Base-by-base conservation (phyloP, 2,329 filamentous ascomycete genomes). In the Arthroderma sp. region DNA sequence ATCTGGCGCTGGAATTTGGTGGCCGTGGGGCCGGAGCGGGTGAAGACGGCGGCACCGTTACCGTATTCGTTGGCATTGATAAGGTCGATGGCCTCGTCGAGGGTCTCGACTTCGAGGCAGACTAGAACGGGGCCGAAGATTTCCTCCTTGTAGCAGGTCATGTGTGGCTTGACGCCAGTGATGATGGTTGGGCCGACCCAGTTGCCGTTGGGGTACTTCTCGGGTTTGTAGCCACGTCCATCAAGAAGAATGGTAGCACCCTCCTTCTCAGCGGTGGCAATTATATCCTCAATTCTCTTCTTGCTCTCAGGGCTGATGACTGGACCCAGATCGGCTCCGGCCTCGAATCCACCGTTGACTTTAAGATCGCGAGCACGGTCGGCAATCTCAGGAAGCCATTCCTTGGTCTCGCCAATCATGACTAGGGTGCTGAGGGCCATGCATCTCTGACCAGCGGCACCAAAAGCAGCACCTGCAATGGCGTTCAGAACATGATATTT, bases 11-110 rank as follows among this genome's bases (percentile, higher is more conserved):
- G 81, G 78, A 85, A 85, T 55, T 74, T 72, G 8, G 76, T 76
- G 19, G 82, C 82, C 2, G 80, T 83, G 15, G 80, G 73, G 49
- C 82, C 82, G 17, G 77, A 81, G 61, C 77, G 73, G 6, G 82
- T 85, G 74, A 85, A 85, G 73, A 85, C 80, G 59, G 81, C 80
- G 17, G 81, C 81, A 56, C 82, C 82, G 71, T 85, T 85, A 59
- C 82, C 82, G 70, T 85, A 85, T 64, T 82, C 80, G 70, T 85
- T 85, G 49, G 73, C 75, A 68, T 85, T 85, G 74, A 84, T 84
- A 60, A 83, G 71, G 31, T 78, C 72, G 63, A 85, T 82, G 55
- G 81, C 82, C 33, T 83, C 81, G 63, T 84, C 80, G 59, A 83
- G 74, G 9, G 80, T 82, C 31, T 76, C 72, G 13, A 80, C 79